A percentile compares a stretch with the other conserved stretches of the same genome.
Evolutionary conservation across 768 basidiomycete species (phyloP).

Genomic region (Candolleomyces efflorescens): DNA sequence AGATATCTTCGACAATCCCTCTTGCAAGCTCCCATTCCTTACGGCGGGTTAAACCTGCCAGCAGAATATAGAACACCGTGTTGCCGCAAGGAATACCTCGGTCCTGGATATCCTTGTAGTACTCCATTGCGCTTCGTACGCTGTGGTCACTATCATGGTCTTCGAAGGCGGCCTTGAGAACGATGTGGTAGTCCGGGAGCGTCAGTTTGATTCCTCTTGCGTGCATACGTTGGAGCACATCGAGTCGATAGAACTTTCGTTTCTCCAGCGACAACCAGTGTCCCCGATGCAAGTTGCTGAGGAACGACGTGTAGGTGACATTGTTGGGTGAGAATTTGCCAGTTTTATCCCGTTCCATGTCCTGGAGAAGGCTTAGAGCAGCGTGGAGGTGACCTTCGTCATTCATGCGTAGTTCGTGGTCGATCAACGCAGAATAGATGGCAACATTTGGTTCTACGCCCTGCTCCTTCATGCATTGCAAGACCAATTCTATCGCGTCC

Average conservation of each 20-base stretch:
- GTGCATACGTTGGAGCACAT: slow-evolving; percentile 58
- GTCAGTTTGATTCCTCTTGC: slow-evolving; percentile 49
- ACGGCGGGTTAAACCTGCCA: slow-evolving; percentile 57
- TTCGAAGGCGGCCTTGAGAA: slow-evolving; percentile 65
- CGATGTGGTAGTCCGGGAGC: slow-evolving; percentile 69
- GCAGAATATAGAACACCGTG: slow-evolving; percentile 76
- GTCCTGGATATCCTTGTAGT: slow-evolving; percentile 58
- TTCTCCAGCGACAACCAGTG: slow-evolving; percentile 41
- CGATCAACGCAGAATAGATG: slow-evolving; percentile 77
- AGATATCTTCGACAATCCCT: slow-evolving; percentile 61
- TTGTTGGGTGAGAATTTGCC: slow-evolving; percentile 55
- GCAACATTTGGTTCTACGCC: slow-evolving; percentile 71
- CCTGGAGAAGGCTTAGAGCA: slow-evolving; percentile 64
- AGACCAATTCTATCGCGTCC: slow-evolving; percentile 61
- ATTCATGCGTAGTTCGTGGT: slow-evolving; percentile 60
- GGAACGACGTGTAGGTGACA: slow-evolving; percentile 79
- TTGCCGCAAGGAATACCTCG: slow-evolving; percentile 42
- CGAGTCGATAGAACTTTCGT: slow-evolving; percentile 41
- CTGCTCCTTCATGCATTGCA: slow-evolving; percentile 72
- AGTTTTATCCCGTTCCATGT: slow-evolving; percentile 59
- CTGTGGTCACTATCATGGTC: slow-evolving; percentile 44
- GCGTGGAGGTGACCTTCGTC: slow-evolving; percentile 49
- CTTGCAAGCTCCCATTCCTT: slow-evolving; percentile 59
- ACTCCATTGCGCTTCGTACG: slow-evolving; percentile 43
- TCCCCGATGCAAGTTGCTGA: slow-evolving; percentile 67